Evolutionary conservation across 2,329 filamentous ascomycete species (phyloP).

Genomic region (Colletotrichum navitas): DNA sequence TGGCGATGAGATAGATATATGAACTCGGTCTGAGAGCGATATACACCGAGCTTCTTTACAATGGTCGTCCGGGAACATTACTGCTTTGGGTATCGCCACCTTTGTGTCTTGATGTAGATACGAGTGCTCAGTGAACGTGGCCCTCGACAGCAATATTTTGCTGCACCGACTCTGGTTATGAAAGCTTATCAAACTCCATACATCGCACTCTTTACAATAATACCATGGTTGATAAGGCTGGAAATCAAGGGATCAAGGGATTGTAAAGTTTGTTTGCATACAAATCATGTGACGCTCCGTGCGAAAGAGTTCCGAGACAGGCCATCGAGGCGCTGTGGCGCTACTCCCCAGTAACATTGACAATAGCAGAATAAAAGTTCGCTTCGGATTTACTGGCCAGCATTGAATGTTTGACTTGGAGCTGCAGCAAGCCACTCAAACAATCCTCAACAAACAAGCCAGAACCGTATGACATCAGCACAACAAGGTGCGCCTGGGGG

Average conservation of each 20-base stretch:
- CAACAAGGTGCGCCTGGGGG: neutral
- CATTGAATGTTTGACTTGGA: neutral
- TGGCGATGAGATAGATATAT: neutral
- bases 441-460: neutral
- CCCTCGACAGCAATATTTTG: neutral
- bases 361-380: no score
- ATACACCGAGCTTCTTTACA: neutral
- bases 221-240: no score
- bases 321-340: no score
- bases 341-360: neutral
- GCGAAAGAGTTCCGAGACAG: no score
- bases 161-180: no score
- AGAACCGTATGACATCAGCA: neutral
- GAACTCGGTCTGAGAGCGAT: neutral
- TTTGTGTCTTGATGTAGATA: neutral
- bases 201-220: neutral
- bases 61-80: accelerated
- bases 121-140: neutral
- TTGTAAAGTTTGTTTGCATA: no score
- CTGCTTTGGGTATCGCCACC: neutral
- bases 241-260: no score
- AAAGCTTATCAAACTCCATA: neutral
- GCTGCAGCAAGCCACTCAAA: neutral
- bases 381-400: neutral
- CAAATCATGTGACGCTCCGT: no score